Evolutionary conservation across 345 rosid species (phyloP).

Genomic region (Gossypium turneri): DNA sequence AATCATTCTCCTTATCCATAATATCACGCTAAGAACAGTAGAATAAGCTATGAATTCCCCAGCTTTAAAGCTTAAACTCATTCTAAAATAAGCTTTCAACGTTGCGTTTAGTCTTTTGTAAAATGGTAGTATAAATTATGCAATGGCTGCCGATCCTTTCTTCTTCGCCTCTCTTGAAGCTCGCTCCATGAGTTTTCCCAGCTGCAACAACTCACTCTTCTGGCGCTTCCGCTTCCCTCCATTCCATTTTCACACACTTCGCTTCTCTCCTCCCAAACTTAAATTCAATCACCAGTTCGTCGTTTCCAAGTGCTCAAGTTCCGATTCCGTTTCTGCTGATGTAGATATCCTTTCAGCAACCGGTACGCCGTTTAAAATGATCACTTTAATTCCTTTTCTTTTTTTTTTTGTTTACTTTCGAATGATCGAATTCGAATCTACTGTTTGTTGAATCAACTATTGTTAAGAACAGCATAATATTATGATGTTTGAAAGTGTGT

Average conservation of each 20-base stretch:
- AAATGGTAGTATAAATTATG: neutral
- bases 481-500: neutral
- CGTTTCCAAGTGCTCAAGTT: constrained; percentile 6
- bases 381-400: neutral
- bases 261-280: constrained; percentile 19
- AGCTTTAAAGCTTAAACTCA: neutral
- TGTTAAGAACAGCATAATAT: neutral
- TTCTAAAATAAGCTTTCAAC: neutral
- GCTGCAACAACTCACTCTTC: neutral
- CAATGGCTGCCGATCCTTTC: constrained; percentile 14
- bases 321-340: constrained; percentile 21
- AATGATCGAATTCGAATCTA: neutral
- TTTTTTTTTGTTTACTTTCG: neutral
- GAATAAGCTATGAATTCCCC: neutral
- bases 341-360: constrained; percentile 33
- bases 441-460: neutral
- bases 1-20: neutral
- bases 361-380: constrained; percentile 29
- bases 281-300: constrained; percentile 17
- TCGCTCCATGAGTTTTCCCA: constrained; percentile 19
- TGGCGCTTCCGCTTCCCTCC: constrained; percentile 14
- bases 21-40: neutral
- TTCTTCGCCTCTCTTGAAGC: constrained; percentile 20
- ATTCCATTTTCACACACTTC: constrained; percentile 14
- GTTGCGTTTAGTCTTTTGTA: neutral